Evolutionary conservation across 169 alveolate species (phyloP), one percentile per base, ranked within the genome.

Genomic region (Eimeria zaria): DNA sequence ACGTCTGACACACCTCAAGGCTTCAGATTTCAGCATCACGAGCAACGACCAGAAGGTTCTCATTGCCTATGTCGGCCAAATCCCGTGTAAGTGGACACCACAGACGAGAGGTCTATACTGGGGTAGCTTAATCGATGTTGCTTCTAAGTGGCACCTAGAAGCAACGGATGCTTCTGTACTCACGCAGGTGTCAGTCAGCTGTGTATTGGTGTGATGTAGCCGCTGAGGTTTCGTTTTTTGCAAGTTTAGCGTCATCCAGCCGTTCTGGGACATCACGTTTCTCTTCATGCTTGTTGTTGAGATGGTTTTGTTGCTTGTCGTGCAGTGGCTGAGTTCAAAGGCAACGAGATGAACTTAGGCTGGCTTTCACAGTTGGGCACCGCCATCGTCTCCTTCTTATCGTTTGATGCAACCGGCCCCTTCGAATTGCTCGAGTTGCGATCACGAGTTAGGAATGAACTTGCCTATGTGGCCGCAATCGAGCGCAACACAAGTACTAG

Each of bases 391-490:
- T 87, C 93, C 18, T 87, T 87, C 16, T 48, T 87, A 67, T 87
- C 93, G 30, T 87, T 58, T 41, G 93, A 87, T 41, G 93, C 81
- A 62, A 60, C 93, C 22, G 93, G 93, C 58, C 93, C 93, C 51
- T 87, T 60, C 64, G 93, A 87, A 62, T 44, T 87, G 64, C 93
- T 58, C 83, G 81, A 87, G 93, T 20, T 87, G 93, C 51, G 93
- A 30, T 87, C 93, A 39, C 81, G 81, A 33, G 93, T 87, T 44
- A 87, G 73, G 44, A 87, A 48, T 55, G 93, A 87, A 44, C 80
- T 87, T 41, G 93, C 93, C 2, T 87, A 87, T 41, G 93, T 87
- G 44, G 93, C 93, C 9, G 93, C 93, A 48, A 87, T 87, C 73
- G 93, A 87, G 18, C 93, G 93, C 33, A 87, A 87, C 83, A 87